Conservation (phyloP, 2,329 filamentous ascomycete species). For the Colletotrichum plurivorum region DNA sequence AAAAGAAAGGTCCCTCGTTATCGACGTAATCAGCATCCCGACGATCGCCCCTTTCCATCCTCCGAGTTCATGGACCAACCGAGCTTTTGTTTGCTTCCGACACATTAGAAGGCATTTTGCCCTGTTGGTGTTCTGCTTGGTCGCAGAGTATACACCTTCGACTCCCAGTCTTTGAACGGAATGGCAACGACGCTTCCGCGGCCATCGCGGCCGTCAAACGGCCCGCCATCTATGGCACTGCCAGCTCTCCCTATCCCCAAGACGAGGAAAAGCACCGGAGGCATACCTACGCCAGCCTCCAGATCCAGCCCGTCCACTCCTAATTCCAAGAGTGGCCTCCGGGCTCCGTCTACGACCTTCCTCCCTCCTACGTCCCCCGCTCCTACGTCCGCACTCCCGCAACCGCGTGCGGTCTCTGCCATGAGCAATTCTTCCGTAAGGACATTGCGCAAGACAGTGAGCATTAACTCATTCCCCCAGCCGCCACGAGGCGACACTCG, state of each 20-base stretch:
- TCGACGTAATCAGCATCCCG: conserved; percentile 32
- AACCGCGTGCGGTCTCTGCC: conserved; percentile 68
- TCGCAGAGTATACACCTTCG: conserved; percentile 16
- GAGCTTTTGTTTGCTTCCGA: conserved; percentile 37
- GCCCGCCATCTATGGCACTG: conserved; percentile 79
- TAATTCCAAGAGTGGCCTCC: conserved; percentile 71
- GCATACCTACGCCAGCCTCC: conserved; percentile 58
- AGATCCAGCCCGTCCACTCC: conserved; percentile 60
- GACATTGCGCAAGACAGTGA: conserved; percentile 87
- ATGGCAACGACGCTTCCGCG: conserved; percentile 77
- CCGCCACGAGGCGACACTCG: conserved; percentile 79
- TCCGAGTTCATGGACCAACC: conserved; percentile 49
- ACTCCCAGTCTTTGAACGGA: conserved; percentile 44
- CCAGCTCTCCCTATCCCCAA: conserved; percentile 82
- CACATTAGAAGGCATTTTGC: conserved; percentile 30
- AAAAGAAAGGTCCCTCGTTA: conserved; percentile 16
- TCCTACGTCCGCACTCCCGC: conserved; percentile 67
- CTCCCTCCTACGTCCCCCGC: conserved; percentile 66
- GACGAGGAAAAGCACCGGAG: conserved; percentile 76
- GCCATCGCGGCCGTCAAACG: conserved; percentile 76
- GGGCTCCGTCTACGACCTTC: conserved; percentile 69
- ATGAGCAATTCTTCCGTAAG: conserved; percentile 72
- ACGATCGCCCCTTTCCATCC: conserved; percentile 17
- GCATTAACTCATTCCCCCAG: conserved; percentile 94
- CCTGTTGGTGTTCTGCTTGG: conserved; percentile 19